These are phyloP conservation scores for Mycena polygramma DNA, from an alignment of 768 basidiomycete genomes.

Conservation along the genomic window DNA sequence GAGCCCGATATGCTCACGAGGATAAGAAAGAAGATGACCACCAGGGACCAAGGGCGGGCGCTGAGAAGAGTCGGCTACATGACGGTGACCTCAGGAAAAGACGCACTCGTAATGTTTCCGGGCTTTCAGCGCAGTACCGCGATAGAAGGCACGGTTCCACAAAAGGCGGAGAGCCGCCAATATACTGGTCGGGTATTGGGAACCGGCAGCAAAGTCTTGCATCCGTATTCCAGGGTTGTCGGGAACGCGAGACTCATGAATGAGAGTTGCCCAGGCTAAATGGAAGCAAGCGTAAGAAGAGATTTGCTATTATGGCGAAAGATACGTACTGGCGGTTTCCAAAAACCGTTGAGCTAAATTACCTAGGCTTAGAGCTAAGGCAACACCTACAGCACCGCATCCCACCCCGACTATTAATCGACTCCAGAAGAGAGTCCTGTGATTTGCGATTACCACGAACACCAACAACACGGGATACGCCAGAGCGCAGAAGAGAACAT, in stretches of 20 bases:
- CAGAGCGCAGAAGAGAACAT: slow-evolving; percentile 47
- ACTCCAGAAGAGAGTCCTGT: slow-evolving; percentile 56
- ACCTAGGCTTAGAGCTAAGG: slow-evolving; percentile 48
- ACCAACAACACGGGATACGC: slow-evolving; percentile 51
- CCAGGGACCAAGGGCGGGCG: slow-evolving; percentile 53
- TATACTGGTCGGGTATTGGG: slow-evolving; percentile 47
- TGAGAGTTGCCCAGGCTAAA: slow-evolving; percentile 59
- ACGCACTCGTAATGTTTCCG: slow-evolving; percentile 55
- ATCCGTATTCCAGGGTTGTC: slow-evolving; percentile 50
- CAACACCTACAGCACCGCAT: slow-evolving; percentile 49
- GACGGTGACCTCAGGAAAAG: background rate
- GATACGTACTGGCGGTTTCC: slow-evolving; percentile 54
- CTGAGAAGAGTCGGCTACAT: slow-evolving; percentile 39
- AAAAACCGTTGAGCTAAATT: slow-evolving; percentile 46
- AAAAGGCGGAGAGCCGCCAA: slow-evolving; percentile 49
- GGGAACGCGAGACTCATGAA: slow-evolving; percentile 53
- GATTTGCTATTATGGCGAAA: background rate
- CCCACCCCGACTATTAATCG: slow-evolving; percentile 53
- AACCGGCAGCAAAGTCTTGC: slow-evolving; percentile 51
- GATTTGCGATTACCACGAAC: slow-evolving; percentile 45
- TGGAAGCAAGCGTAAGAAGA: slow-evolving; percentile 5
- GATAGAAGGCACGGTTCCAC: slow-evolving; percentile 51
- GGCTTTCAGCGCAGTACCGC: slow-evolving; percentile 47
- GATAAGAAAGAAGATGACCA: slow-evolving; percentile 52
- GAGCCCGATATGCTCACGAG: slow-evolving; percentile 44